phyloP scores from a whole-genome alignment of 2,329 filamentous ascomycete species.

The Colletotrichum sp. region DNA sequence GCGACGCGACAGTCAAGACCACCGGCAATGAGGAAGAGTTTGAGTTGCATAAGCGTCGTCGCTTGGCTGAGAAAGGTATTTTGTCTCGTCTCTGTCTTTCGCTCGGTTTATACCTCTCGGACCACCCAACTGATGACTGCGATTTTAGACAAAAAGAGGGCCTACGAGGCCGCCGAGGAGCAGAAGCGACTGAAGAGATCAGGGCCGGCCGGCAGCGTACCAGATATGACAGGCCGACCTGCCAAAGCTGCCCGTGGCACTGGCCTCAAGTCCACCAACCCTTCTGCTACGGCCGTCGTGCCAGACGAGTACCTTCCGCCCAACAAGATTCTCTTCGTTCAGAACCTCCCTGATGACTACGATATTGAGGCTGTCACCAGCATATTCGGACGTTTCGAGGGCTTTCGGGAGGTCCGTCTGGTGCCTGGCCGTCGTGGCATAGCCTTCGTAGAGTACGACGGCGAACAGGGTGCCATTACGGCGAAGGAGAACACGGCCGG shows the following conservation, averaged over 20 bases:
- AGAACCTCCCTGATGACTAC: constrained; percentile 88
- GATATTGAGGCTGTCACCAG: constrained; percentile 79
- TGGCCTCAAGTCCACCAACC: constrained; percentile 78
- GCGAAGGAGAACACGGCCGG: constrained; percentile 94
- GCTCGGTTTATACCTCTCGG: not conserved
- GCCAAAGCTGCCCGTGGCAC: constrained; percentile 73
- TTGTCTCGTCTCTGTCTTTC: not conserved
- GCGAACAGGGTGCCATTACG: constrained; percentile 84
- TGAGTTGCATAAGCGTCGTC: constrained; percentile 82
- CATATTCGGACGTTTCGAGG: constrained; percentile 89
- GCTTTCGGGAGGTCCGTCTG: constrained; percentile 89
- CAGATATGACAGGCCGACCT: constrained; percentile 58
- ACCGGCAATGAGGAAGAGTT: constrained; percentile 81
- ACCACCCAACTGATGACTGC: not conserved
- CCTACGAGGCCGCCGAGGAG: constrained; percentile 78
- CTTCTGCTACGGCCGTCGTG: constrained; percentile 72
- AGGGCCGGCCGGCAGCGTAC: constrained; percentile 43
- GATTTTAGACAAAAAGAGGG: constrained; percentile 73
- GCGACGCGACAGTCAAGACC: constrained; percentile 83
- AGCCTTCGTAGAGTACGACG: constrained; percentile 96
- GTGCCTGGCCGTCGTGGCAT: constrained; percentile 88
- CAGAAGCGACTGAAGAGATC: constrained; percentile 77
- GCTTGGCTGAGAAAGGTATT: constrained; percentile 88
- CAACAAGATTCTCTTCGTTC: constrained; percentile 95
- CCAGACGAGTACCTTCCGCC: constrained; percentile 98